Conservation (phyloP, 2,329 filamentous ascomycete genomes). For the Periconia digitata region DNA sequence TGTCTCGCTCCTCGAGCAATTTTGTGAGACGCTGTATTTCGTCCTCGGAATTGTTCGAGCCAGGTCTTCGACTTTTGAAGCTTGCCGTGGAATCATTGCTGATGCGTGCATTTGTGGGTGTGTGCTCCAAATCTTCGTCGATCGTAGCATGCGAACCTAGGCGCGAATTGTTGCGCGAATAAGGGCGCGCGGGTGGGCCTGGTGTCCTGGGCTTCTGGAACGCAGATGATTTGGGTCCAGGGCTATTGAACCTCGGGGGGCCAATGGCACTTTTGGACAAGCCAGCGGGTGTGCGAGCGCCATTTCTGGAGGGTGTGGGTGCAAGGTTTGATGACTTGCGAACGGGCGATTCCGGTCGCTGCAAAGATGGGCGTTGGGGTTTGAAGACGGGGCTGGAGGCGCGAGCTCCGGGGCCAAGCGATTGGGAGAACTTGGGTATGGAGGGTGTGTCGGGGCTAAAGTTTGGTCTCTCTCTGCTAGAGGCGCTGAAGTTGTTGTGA, state of each 20-base stretch:
- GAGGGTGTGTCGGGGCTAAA: slow-evolving; percentile 56
- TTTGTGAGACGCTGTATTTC: slow-evolving; percentile 72
- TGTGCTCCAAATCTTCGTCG: slow-evolving; percentile 46
- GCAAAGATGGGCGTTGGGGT: slow-evolving; percentile 71
- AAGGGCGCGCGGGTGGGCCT: slow-evolving; percentile 45
- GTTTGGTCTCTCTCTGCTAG: slow-evolving; percentile 53
- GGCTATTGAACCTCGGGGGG: slow-evolving; percentile 65
- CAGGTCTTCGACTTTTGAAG: slow-evolving; percentile 35
- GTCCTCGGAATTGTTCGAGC: slow-evolving; percentile 51
- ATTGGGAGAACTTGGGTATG: slow-evolving; percentile 82
- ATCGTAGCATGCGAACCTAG: slow-evolving; percentile 47
- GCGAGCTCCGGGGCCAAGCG: slow-evolving; percentile 71
- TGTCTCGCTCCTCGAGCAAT: slow-evolving; percentile 81
- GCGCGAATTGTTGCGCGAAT: slow-evolving; percentile 51
- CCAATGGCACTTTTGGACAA: slow-evolving; percentile 57
- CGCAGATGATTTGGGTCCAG: slow-evolving; percentile 62
- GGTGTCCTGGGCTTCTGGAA: slow-evolving; percentile 51
- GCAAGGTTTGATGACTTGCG: slow-evolving; percentile 56
- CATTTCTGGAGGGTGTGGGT: slow-evolving; percentile 54
- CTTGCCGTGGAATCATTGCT: slow-evolving; percentile 56
- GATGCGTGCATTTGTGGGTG: slow-evolving; percentile 56
- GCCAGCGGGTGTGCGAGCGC: slow-evolving; percentile 56
- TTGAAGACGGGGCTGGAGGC: slow-evolving; percentile 73
- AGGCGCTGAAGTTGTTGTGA: slow-evolving; percentile 58
- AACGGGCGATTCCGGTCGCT: slow-evolving; percentile 83